Percentiles rank a stretch among this genome's conserved stretches.
Evolutionary conservation across 345 rosid genomes (phyloP).

Genomic region (Reutealis trisperma): DNA sequence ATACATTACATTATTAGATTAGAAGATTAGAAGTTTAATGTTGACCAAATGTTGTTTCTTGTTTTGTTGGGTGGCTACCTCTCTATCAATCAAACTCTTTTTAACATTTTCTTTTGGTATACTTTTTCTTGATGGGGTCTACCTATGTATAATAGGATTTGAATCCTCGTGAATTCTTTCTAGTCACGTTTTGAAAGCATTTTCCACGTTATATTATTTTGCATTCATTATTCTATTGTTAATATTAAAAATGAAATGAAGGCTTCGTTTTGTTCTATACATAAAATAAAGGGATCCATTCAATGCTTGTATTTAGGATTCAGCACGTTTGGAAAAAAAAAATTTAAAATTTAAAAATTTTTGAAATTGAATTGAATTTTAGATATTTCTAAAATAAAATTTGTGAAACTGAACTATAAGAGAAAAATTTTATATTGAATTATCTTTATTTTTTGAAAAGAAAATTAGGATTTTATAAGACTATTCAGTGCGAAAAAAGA

Average conservation of each 20-base stretch:
- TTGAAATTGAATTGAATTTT: too few relatives aligned
- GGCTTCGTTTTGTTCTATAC: neutral
- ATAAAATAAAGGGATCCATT: too few relatives aligned
- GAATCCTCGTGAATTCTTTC: neutral
- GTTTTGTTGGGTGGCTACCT: neutral
- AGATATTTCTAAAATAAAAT: too few relatives aligned
- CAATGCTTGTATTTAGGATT: too few relatives aligned
- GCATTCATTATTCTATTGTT: neutral
- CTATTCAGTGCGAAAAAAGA: too few relatives aligned
- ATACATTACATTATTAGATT: neutral
- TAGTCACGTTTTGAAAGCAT: conserved; percentile 8
- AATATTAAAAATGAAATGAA: neutral
- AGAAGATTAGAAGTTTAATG: neutral
- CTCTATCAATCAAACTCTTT: too few relatives aligned
- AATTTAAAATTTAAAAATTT: too few relatives aligned
- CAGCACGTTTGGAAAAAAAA: too few relatives aligned
- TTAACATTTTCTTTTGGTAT: neutral
- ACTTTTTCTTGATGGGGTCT: conserved; percentile 1
- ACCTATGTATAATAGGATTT: neutral
- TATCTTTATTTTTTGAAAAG: too few relatives aligned
- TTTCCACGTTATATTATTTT: conserved; percentile 10
- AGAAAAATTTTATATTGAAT: too few relatives aligned
- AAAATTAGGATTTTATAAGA: too few relatives aligned
- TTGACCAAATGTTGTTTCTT: conserved; percentile 5
- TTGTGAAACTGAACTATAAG: too few relatives aligned